These are phyloP conservation scores for Trichomonas vaginalis DNA, from an alignment of 208 protist species.

Conservation along the genomic window DNA sequence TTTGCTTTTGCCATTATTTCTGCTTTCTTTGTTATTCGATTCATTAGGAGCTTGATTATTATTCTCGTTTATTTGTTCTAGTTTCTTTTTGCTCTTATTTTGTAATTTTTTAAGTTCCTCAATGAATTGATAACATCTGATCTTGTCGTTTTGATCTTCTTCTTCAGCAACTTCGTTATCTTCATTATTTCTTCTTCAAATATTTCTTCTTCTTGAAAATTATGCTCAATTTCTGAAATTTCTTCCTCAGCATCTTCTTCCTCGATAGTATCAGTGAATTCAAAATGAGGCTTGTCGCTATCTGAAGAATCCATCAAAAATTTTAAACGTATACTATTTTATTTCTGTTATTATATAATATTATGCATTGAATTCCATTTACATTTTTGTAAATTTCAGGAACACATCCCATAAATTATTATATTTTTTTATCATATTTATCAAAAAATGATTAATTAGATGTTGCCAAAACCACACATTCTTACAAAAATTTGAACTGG, in stretches of 20 bases:
- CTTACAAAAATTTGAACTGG: too few species aligned
- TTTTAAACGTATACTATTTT: background rate
- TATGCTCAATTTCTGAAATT: background rate
- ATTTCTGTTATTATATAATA: too few species aligned
- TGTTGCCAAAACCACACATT: too few species aligned
- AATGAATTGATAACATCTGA: background rate
- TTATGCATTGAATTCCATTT: too few species aligned
- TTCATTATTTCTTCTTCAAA: background rate
- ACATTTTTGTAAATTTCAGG: too few species aligned
- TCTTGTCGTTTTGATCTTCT: too few species aligned
- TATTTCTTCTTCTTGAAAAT: background rate
- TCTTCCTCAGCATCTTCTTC: background rate
- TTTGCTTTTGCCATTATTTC: background rate
- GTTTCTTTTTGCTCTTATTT: background rate
- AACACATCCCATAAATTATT: too few species aligned
- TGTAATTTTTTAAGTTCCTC: background rate
- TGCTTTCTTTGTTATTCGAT: background rate
- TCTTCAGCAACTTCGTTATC: background rate
- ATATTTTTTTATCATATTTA: too few species aligned
- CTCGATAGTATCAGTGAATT: background rate
- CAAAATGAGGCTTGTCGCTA: background rate
- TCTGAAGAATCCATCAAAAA: background rate
- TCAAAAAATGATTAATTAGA: too few species aligned
- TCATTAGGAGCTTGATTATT: background rate
- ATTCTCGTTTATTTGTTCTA: background rate